Evolutionary conservation across 1,284 basidiomycete species (phyloP).

Genomic region (Phylloporus gajari): DNA sequence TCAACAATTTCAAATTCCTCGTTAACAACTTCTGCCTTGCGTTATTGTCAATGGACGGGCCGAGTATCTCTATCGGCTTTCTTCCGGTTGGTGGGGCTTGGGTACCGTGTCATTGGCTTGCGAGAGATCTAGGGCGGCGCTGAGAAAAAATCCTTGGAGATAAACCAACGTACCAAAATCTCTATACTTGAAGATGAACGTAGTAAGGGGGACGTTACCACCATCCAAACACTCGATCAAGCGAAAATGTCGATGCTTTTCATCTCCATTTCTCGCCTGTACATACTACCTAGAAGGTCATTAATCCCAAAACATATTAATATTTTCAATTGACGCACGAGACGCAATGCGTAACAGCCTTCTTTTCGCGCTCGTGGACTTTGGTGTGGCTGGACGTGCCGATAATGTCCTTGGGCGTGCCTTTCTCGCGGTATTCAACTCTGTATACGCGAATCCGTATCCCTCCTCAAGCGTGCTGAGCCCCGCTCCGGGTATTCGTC

Average conservation of each 20-base stretch:
- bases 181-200: conserved; percentile 44
- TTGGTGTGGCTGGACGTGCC: conserved; percentile 26
- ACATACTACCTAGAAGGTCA: conserved; percentile 33
- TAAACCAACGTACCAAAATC: conserved; percentile 33
- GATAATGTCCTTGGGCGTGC: not conserved
- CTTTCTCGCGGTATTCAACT: not conserved
- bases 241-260: not conserved
- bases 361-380: conserved; percentile 52
- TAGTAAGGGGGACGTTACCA: conserved; percentile 31
- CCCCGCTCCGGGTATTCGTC: conserved; percentile 37
- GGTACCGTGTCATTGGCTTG: conserved; percentile 43
- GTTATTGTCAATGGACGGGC: conserved; percentile 27
- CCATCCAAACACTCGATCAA: conserved; percentile 24
- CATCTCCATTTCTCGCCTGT: conserved; percentile 18
- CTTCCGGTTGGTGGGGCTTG: conserved; percentile 16
- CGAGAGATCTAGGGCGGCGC: conserved; percentile 34
- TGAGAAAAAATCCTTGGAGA: not conserved
- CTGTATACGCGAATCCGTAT: conserved; percentile 34
- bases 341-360: conserved; percentile 49
- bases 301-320: conserved; percentile 4
- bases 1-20: conserved; percentile 21
- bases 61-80: conserved; percentile 29
- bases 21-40: conserved; percentile 18
- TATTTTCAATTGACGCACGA: conserved; percentile 36
- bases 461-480: conserved; percentile 31